Conservation (phyloP, 768 basidiomycete genomes). For the Hortiboletus campestris region DNA sequence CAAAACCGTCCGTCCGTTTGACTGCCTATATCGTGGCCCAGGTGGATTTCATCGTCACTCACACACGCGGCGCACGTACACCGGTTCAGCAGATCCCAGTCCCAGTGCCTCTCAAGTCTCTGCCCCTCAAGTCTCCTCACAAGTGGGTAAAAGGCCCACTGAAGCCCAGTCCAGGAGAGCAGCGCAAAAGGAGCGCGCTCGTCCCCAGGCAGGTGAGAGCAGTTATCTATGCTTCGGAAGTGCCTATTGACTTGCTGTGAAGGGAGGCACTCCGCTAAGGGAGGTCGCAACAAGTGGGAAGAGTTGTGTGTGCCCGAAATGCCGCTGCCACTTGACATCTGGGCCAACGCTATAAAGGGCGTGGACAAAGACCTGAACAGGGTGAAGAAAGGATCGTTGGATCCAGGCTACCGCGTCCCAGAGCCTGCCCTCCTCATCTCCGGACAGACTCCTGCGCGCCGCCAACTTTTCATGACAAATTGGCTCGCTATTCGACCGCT, state of each 20-base stretch:
- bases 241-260: no score
- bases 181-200: neutral
- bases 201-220: no score
- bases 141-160: neutral
- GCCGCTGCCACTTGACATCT: neutral
- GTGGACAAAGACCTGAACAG: neutral
- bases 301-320: neutral
- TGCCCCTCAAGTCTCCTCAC: neutral
- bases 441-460: neutral
- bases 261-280: no score
- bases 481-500: constrained; percentile 7
- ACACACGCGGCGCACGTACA: neutral
- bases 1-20: neutral
- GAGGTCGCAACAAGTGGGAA: neutral
- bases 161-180: neutral
- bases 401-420: constrained; percentile 9
- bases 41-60: neutral
- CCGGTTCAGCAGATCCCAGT: neutral
- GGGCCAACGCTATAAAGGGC: neutral
- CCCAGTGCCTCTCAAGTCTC: neutral
- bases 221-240: no score
- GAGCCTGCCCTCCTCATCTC: constrained; percentile 1
- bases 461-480: constrained; percentile 4
- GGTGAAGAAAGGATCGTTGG: neutral
- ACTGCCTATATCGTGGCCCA: neutral